A percentile compares a stretch with the other conserved stretches of the same genome.
phyloP scores from a whole-genome alignment of 768 basidiomycete species.

The Austroboletus festivus region DNA sequence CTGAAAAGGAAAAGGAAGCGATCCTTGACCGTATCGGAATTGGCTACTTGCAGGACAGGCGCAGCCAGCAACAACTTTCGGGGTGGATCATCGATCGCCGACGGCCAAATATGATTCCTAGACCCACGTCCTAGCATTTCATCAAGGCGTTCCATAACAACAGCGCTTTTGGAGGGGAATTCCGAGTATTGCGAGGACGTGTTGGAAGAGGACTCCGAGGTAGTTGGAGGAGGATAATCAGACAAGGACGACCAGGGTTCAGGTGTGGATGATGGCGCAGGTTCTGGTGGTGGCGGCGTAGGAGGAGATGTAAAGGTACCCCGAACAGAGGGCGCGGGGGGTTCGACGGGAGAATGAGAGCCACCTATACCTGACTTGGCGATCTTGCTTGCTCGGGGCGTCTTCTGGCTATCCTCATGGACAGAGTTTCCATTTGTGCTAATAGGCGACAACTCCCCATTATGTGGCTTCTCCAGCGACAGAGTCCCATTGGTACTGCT shows the following conservation, averaged over 20 bases:
- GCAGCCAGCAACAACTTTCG: conserved; percentile 82
- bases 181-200: conserved; percentile 66
- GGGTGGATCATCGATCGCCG: conserved; percentile 78
- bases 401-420: conserved; percentile 33
- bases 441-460: conserved; percentile 30
- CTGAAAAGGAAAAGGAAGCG: conserved; percentile 96
- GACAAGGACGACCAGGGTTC: conserved; percentile 78
- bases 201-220: conserved; percentile 75
- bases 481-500: conserved; percentile 40
- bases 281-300: conserved; percentile 50
- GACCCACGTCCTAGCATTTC: conserved; percentile 64
- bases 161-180: conserved; percentile 42
- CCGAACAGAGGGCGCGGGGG: conserved; percentile 16
- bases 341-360: conserved; percentile 21
- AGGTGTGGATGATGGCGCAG: conserved; percentile 62
- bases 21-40: conserved; percentile 91
- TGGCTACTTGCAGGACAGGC: conserved; percentile 90
- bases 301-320: conserved; percentile 34
- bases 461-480: conserved; percentile 23
- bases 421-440: conserved; percentile 26
- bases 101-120: conserved; percentile 56
- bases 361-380: conserved; percentile 24
- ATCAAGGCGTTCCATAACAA: conserved; percentile 67
- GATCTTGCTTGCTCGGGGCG: conserved; percentile 35
- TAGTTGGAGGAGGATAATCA: conserved; percentile 65